A percentile compares a stretch with the other conserved stretches of the same genome.
phyloP scores from a whole-genome alignment of 2,329 filamentous ascomycete species.

The Alternaria postmessia region DNA sequence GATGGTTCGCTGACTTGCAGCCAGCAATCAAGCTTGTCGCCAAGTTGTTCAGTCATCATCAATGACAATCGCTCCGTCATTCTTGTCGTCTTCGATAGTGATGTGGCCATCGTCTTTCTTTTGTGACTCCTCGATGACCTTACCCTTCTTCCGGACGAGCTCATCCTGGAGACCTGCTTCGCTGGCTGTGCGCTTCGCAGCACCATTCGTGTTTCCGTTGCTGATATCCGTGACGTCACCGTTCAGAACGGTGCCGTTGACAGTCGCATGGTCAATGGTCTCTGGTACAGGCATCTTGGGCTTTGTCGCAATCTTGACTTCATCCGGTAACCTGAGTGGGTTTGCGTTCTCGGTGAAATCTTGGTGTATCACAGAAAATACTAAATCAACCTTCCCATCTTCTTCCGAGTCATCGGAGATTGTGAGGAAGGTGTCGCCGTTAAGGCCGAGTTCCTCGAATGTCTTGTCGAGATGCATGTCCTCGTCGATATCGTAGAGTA shows the following conservation, averaged over 20 bases:
- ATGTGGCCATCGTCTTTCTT: slow-evolving; percentile 44
- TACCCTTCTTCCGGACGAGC: slow-evolving; percentile 50
- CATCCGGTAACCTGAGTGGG: slow-evolving; percentile 61
- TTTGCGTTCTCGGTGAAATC: slow-evolving; percentile 55
- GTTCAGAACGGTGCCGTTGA: slow-evolving; percentile 21
- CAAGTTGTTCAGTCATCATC: slow-evolving; percentile 38
- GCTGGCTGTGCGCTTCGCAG: slow-evolving; percentile 55
- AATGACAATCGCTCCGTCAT: slow-evolving; percentile 49
- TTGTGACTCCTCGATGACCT: slow-evolving; percentile 44
- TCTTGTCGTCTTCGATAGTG: slow-evolving; percentile 45
- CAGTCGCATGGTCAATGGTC: slow-evolving; percentile 39
- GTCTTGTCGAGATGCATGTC: slow-evolving; percentile 85
- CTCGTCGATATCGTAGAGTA: slow-evolving; percentile 90
- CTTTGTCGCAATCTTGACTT: slow-evolving; percentile 58
- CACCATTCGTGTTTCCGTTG: slow-evolving; percentile 39
- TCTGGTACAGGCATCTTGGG: slow-evolving; percentile 47
- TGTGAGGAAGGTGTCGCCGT: slow-evolving; percentile 77
- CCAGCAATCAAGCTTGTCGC: not conserved
- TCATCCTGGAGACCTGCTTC: slow-evolving; percentile 52
- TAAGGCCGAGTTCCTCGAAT: slow-evolving; percentile 78
- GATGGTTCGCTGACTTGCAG: not conserved
- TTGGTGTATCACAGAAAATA: slow-evolving; percentile 73
- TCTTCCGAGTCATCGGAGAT: slow-evolving; percentile 85
- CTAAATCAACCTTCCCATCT: slow-evolving; percentile 79
- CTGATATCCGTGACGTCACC: not conserved